These are phyloP conservation scores for Serpula lacrymans DNA, from an alignment of 768 basidiomycete species.

Conservation along the genomic window DNA sequence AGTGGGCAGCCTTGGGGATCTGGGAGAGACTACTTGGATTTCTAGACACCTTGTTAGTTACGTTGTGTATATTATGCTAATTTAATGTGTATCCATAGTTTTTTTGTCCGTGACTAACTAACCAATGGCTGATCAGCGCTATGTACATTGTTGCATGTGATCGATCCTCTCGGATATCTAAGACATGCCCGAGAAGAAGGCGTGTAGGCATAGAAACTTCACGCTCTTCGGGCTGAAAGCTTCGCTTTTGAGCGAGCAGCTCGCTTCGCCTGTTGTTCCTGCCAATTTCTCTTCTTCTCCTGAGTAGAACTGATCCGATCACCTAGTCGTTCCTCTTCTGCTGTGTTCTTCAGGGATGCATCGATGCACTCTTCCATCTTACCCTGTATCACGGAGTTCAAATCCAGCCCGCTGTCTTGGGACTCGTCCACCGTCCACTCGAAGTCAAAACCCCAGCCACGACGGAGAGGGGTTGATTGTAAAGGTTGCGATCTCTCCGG, in stretches of 20 bases:
- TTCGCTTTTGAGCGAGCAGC: constrained; percentile 30
- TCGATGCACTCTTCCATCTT: constrained; percentile 75
- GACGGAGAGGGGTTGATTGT: constrained; percentile 25
- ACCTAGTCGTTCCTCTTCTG: constrained; percentile 52
- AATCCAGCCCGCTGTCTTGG: constrained; percentile 17
- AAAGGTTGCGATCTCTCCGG: neutral
- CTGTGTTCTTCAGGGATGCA: constrained; percentile 39
- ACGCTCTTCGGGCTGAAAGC: constrained; percentile 20
- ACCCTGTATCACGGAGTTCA: constrained; percentile 41
- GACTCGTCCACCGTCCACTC: constrained; percentile 50
- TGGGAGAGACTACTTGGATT: constrained; percentile 53
- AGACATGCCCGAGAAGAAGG: too few species aligned
- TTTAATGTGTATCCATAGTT: too few species aligned
- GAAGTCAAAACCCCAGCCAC: constrained; percentile 85
- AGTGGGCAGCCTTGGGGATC: constrained; percentile 42
- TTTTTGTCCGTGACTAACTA: too few species aligned
- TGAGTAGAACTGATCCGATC: constrained; percentile 67
- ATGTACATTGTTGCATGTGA: too few species aligned
- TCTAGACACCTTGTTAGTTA: constrained; percentile 29
- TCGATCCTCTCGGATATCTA: too few species aligned
- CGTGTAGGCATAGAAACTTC: too few species aligned
- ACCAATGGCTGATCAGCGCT: too few species aligned
- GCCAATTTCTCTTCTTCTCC: constrained; percentile 54
- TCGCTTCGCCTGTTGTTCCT: constrained; percentile 37
- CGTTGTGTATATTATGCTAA: neutral